These are phyloP conservation scores for Sclerotinia subarctica DNA, from an alignment of 2,329 filamentous ascomycete genomes.

Conservation along the genomic window DNA sequence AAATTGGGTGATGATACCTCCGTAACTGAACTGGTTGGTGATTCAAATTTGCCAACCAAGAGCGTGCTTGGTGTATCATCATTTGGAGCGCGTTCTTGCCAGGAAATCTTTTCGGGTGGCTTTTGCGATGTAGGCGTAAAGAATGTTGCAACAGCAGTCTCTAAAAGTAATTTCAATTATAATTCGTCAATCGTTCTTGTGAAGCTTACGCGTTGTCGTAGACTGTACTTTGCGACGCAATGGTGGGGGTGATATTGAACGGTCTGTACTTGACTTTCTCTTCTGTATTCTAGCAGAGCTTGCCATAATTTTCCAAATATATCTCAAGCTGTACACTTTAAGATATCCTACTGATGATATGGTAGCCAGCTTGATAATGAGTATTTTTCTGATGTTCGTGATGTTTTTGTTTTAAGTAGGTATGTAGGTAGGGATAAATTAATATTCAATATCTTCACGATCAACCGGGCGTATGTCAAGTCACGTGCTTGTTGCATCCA, in stretches of 20 bases:
- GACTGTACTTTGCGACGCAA: conserved; percentile 39
- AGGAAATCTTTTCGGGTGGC: conserved; percentile 69
- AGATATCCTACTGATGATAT: background rate
- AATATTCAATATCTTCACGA: no score
- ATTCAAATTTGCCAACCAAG: conserved; percentile 69
- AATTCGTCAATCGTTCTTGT: background rate
- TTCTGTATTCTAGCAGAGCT: conserved; percentile 28
- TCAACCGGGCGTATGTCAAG: no score
- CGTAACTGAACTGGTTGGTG: conserved; percentile 39
- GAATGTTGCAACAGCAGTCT: conserved; percentile 72
- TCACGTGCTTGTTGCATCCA: no score
- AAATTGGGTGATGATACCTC: conserved; percentile 16
- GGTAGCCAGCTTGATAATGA: background rate
- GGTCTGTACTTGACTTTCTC: conserved; percentile 32
- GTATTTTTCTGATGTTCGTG: background rate
- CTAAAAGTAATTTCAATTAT: conserved; percentile 43
- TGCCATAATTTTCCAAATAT: conserved; percentile 26
- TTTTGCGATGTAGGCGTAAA: conserved; percentile 87
- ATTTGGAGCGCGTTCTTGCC: conserved; percentile 61
- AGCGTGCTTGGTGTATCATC: conserved; percentile 55
- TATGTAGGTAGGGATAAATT: no score
- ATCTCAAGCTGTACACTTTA: background rate
- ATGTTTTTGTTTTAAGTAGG: background rate
- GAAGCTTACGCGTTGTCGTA: conserved; percentile 38
- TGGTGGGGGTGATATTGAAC: conserved; percentile 37